A percentile compares a stretch with the other conserved stretches of the same genome.
Evolutionary conservation across 352 stramenopile genomes (phyloP).

Genomic region (Aphanomyces invadans): DNA sequence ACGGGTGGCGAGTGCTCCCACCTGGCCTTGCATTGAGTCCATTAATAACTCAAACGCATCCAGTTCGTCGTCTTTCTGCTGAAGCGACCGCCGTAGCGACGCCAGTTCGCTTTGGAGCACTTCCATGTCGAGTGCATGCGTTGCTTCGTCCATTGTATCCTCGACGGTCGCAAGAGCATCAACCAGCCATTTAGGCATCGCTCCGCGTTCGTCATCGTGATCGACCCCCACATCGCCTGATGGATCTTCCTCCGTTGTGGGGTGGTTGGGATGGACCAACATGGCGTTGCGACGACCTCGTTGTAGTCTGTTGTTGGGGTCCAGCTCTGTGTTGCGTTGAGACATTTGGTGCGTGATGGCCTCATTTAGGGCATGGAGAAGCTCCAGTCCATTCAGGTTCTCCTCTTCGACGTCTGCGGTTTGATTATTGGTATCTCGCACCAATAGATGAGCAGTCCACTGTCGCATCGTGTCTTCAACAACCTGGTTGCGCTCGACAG

Average conservation of each 20-base stretch:
- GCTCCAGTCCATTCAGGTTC: not conserved
- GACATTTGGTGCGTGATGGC: not conserved
- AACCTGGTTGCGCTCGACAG: not conserved
- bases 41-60: not conserved
- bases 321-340: no score
- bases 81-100: not conserved
- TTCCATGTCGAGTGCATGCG: slow-evolving; percentile 11
- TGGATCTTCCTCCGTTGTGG: no score
- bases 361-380: not conserved
- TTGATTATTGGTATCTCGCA: not conserved
- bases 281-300: no score
- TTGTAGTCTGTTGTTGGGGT: no score
- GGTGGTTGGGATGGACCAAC: no score
- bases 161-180: not conserved
- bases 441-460: not conserved
- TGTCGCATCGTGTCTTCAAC: not conserved
- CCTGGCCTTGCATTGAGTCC: not conserved
- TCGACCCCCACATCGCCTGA: no score
- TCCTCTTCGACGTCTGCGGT: not conserved
- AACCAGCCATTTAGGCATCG: not conserved
- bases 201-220: not conserved
- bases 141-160: slow-evolving; percentile 4
- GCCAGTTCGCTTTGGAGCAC: slow-evolving; percentile 7
- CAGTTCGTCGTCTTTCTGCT: slow-evolving; percentile 6
- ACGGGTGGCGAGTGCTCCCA: not conserved